phyloP scores from a whole-genome alignment of 2,329 filamentous ascomycete genomes.

The Talaromyces albobiverticillius region DNA sequence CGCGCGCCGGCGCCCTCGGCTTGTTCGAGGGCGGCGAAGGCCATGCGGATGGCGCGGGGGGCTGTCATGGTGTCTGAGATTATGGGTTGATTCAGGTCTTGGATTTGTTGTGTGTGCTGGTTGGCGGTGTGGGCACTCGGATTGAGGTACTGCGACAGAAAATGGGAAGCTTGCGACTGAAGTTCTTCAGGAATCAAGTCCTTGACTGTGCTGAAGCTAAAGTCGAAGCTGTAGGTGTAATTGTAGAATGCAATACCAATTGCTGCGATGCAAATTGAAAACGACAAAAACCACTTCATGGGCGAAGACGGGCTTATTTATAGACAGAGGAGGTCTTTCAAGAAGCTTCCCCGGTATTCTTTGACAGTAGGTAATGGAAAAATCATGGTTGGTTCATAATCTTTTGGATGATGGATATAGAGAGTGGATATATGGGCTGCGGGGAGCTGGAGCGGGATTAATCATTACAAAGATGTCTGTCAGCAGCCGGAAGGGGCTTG shows the following conservation, averaged over 20 bases:
- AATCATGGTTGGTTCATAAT: background rate
- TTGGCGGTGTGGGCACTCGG: background rate
- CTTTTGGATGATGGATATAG: background rate
- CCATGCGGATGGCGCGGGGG: constrained; percentile 74
- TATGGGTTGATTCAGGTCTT: background rate
- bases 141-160: background rate
- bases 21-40: constrained; percentile 81
- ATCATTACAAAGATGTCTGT: constrained; percentile 17
- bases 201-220: background rate
- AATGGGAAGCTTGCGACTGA: background rate
- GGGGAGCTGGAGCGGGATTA: no score
- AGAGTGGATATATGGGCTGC: no score
- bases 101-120: background rate
- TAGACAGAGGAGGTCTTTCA: constrained; percentile 17
- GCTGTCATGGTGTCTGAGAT: constrained; percentile 58
- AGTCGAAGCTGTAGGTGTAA: background rate
- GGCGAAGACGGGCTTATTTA: constrained; percentile 26
- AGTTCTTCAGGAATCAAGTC: background rate
- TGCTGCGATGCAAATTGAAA: constrained; percentile 38
- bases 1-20: constrained; percentile 83
- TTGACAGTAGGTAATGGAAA: constrained; percentile 5
- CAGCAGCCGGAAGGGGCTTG: constrained; percentile 8
- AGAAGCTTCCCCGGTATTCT: constrained; percentile 20
- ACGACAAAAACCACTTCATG: constrained; percentile 36
- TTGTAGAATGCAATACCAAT: constrained; percentile 22